Percentiles rank a stretch among this genome's conserved stretches.
phyloP scores from a whole-genome alignment of 257 asterid genomes.

The Solanum neorickii region DNA sequence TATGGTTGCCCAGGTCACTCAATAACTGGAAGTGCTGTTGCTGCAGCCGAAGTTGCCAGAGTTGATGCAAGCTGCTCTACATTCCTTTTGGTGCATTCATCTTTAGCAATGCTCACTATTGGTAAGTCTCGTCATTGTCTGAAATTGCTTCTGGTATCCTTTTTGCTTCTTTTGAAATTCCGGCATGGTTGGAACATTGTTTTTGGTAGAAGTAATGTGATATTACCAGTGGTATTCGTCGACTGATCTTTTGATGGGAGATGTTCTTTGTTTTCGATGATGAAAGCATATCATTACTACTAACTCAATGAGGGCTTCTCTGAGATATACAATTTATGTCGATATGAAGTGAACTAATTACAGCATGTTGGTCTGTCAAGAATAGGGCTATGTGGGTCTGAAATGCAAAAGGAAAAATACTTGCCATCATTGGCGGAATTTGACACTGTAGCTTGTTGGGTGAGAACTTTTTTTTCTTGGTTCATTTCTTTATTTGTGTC shows the following conservation, averaged over 20 bases:
- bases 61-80: slow-evolving; percentile 97
- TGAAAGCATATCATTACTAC: background rate
- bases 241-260: background rate
- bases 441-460: slow-evolving; percentile 80
- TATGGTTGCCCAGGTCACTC: slow-evolving; percentile 91
- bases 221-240: background rate
- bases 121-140: slow-evolving; percentile 32
- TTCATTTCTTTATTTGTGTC: background rate
- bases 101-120: slow-evolving; percentile 86
- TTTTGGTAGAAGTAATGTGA: background rate
- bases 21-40: slow-evolving; percentile 73
- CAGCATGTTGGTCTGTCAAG: slow-evolving; percentile 13
- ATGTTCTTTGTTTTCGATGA: background rate
- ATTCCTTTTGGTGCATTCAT: slow-evolving; percentile 82
- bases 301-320: background rate
- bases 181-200: background rate
- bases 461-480: slow-evolving; percentile 22
- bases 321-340: background rate
- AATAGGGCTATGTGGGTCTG: slow-evolving; percentile 84
- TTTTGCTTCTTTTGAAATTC: background rate
- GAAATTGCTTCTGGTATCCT: background rate
- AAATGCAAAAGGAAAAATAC: slow-evolving; percentile 72
- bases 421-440: slow-evolving; percentile 82
- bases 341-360: background rate
- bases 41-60: slow-evolving; percentile 73